Evolutionary conservation across 805 yeast species (phyloP).

Genomic region (Naumovozyma castellii): DNA sequence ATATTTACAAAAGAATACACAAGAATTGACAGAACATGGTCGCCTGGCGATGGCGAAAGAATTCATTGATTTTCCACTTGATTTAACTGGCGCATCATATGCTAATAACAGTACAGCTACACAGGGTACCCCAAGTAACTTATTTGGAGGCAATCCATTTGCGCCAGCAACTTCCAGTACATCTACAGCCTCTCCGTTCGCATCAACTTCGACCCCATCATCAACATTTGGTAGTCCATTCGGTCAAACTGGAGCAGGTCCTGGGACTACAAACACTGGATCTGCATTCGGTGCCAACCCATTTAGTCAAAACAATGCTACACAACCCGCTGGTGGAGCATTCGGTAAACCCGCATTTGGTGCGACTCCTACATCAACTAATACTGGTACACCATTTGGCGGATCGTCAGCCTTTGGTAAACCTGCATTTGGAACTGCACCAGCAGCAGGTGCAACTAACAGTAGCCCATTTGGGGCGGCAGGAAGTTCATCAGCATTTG

Average conservation of each 20-base stretch:
- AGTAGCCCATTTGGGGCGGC: neutral
- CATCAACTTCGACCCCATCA: constrained; percentile 4
- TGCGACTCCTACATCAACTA: constrained; percentile 5
- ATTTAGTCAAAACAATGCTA: constrained; percentile 2
- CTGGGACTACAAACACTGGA: neutral
- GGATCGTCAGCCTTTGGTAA: constrained; percentile 10
- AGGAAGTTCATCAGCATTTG: constrained; percentile 8
- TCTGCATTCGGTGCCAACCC: constrained; percentile 11
- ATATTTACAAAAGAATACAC: constrained; percentile 41
- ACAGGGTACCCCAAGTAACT: neutral
- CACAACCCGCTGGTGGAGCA: constrained; percentile 1
- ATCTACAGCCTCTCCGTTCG: constrained; percentile 9
- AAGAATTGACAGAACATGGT: constrained; percentile 22
- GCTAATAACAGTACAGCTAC: neutral
- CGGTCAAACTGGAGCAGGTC: constrained; percentile 2
- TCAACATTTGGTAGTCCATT: constrained; percentile 8
- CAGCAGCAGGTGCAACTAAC: neutral
- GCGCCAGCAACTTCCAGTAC: constrained; percentile 2
- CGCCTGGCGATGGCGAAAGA: constrained; percentile 18
- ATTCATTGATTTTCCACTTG: constrained; percentile 30
- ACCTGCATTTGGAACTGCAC: constrained; percentile 4
- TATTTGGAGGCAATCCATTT: constrained; percentile 1
- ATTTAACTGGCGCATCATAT: constrained; percentile 20
- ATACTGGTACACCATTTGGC: constrained; percentile 10
- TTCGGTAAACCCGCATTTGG: constrained; percentile 16